Evolutionary conservation across 2,329 filamentous ascomycete genomes (phyloP).

Genomic region (Eutypa lata): DNA sequence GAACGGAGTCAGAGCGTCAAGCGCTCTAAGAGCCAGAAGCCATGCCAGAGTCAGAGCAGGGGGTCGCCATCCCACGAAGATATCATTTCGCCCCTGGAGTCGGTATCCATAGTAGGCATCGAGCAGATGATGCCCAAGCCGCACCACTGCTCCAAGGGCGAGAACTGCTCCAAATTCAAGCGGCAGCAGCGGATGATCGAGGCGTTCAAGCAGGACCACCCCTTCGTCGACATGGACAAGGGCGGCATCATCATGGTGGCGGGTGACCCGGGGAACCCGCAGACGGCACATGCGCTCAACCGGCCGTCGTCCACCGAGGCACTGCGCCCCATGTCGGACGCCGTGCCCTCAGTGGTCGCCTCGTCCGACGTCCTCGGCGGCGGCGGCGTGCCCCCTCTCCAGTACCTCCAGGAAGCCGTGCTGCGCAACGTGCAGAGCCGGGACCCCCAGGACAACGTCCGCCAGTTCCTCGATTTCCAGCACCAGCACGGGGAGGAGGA

Average conservation of each 20-base stretch:
- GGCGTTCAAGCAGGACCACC: slow-evolving; percentile 72
- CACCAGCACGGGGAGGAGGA: slow-evolving; percentile 39
- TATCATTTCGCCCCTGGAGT: slow-evolving; percentile 73
- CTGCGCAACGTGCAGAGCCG: slow-evolving; percentile 67
- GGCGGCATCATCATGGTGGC: slow-evolving; percentile 72
- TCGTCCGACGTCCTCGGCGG: slow-evolving; percentile 88
- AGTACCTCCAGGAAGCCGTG: slow-evolving; percentile 69
- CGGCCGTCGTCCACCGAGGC: slow-evolving; percentile 50
- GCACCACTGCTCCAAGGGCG: slow-evolving; percentile 81
- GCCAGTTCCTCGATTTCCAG: slow-evolving; percentile 87
- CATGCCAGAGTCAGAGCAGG: slow-evolving; percentile 19
- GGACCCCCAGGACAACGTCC: slow-evolving; percentile 89
- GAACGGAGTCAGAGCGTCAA: slow-evolving; percentile 26
- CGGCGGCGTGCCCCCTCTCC: slow-evolving; percentile 55
- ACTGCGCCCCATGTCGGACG: slow-evolving; percentile 68
- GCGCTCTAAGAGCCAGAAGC: slow-evolving; percentile 34
- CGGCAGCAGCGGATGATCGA: slow-evolving; percentile 77
- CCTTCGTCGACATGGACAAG: slow-evolving; percentile 57
- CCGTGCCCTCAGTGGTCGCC: slow-evolving; percentile 77
- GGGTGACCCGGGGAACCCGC: slow-evolving; percentile 75
- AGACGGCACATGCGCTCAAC: slow-evolving; percentile 57
- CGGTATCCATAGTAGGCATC: slow-evolving; percentile 87
- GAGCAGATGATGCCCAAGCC: slow-evolving; percentile 84
- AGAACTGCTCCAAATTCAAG: slow-evolving; percentile 78
- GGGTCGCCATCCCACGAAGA: slow-evolving; percentile 52